Base-by-base conservation (phyloP, 2,329 filamentous ascomycete species). In the Colletotrichum karsti region DNA sequence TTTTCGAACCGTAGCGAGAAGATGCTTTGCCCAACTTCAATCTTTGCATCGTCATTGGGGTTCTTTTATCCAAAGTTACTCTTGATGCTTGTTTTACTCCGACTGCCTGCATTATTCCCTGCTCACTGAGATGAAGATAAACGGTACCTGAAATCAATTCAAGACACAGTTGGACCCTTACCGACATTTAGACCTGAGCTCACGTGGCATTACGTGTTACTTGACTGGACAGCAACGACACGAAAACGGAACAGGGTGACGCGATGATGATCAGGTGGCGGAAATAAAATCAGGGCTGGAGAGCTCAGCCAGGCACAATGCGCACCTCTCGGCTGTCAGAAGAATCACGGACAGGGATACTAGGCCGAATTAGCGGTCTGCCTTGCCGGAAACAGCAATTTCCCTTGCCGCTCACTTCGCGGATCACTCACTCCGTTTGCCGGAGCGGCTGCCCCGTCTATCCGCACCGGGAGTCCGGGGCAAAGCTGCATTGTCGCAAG, bases 181-280 rank as follows among this genome's bases (percentile, higher is more conserved):
- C 37, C 26, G 18, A 41, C 35, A 33, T 15, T 28, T 2, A n/a
- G 35, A 18, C n/a, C 22, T 35, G n/a, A 20, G 15, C 10, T 58
- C 64, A 57, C 63, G 59, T 53, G 51, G 26, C 51, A 33, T 26
- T 15, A 5, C 18, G 35, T 28, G 20, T 20, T 53, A 12, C 7
- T 30, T n/a, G n/a, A 26, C 18, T 44, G 28, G 15, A 9, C 15
- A 7, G 51, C 50, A 46, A 26, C 30, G 30, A 12, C 42, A 28
- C 6, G 35, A 28, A 44, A 35, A 15, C 50, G 22, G 37, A 3
- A 58, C 7, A 18, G 53, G 37, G 42, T 67, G 64, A 67, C 64
- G 64, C 53, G 53, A 48, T 59, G 53, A 67, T 67, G 64, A 67
- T 39, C 37, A 30, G 28, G 64, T 67, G 64, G 64, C 64, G 64